A percentile compares a stretch with the other conserved stretches of the same genome.
Evolutionary conservation across 2,329 filamentous ascomycete species (phyloP).

Genomic region (Cercospora zeae-maydis): DNA sequence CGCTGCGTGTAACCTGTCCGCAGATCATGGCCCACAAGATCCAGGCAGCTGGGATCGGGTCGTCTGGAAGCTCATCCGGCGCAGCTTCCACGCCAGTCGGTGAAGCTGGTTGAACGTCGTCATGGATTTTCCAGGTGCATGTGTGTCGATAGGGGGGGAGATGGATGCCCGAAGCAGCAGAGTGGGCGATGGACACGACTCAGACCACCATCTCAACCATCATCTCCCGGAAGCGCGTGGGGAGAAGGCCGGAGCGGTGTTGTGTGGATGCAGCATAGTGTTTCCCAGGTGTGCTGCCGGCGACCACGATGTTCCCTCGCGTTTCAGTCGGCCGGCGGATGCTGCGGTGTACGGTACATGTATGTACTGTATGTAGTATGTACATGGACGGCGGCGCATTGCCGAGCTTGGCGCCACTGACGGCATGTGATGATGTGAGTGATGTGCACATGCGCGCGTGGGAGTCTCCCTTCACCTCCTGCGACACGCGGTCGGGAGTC

Average conservation of each 20-base stretch:
- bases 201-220: background rate
- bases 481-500: background rate
- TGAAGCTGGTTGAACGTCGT: background rate
- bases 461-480: no score
- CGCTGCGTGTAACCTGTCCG: background rate
- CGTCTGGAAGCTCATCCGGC: background rate
- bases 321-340: background rate
- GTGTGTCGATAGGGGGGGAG: background rate
- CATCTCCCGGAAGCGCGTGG: background rate
- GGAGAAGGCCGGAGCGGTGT: background rate
- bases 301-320: background rate
- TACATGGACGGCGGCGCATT: background rate
- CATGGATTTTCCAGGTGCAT: background rate
- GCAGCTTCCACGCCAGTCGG: background rate
- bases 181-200: background rate
- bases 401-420: background rate
- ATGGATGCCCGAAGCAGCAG: background rate
- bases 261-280: background rate
- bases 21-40: background rate
- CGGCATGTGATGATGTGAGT: background rate
- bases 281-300: background rate
- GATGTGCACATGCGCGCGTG: no score
- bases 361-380: no score
- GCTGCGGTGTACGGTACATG: background rate
- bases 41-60: background rate